Conservation (phyloP, 805 yeast species). For the Metschnikowia orientalis region DNA sequence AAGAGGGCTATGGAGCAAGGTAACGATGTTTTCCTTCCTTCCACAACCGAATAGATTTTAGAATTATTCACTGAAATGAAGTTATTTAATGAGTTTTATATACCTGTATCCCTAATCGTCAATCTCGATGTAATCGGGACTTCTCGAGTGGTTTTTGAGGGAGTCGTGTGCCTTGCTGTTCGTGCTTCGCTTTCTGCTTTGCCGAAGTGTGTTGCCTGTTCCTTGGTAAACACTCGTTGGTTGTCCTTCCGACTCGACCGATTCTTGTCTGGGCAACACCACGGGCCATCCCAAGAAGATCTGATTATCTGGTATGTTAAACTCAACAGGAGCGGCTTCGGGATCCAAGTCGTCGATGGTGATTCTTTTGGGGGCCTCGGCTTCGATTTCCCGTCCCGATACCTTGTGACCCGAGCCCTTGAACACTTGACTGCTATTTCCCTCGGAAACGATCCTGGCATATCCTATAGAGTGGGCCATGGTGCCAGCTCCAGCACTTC, state of each 20-base stretch:
- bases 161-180: slow-evolving; percentile 38
- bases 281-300: slow-evolving; percentile 92
- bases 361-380: slow-evolving; percentile 20
- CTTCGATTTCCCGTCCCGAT: slow-evolving; percentile 49
- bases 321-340: slow-evolving; percentile 64
- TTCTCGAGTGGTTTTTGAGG: slow-evolving; percentile 58
- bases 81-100: background rate
- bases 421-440: slow-evolving; percentile 31
- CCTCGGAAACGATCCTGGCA: slow-evolving; percentile 48
- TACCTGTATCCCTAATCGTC: slow-evolving; percentile 34
- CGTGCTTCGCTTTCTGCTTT: slow-evolving; percentile 65
- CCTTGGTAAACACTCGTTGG: slow-evolving; percentile 46
- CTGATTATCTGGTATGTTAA: slow-evolving; percentile 76
- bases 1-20: slow-evolving; percentile 63
- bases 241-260: slow-evolving; percentile 22
- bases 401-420: slow-evolving; percentile 66
- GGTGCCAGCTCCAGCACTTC: slow-evolving; percentile 51
- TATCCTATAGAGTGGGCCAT: slow-evolving; percentile 76
- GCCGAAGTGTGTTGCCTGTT: slow-evolving; percentile 71
- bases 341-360: slow-evolving; percentile 45
- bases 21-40: slow-evolving; percentile 51
- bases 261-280: slow-evolving; percentile 38
- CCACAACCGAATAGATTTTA: slow-evolving; percentile 18
- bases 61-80: background rate
- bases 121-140: slow-evolving; percentile 79